Evolutionary conservation across 345 rosid genomes (phyloP), one percentile per base, ranked within the genome.

Genomic region (Sonneratia caseolaris): DNA sequence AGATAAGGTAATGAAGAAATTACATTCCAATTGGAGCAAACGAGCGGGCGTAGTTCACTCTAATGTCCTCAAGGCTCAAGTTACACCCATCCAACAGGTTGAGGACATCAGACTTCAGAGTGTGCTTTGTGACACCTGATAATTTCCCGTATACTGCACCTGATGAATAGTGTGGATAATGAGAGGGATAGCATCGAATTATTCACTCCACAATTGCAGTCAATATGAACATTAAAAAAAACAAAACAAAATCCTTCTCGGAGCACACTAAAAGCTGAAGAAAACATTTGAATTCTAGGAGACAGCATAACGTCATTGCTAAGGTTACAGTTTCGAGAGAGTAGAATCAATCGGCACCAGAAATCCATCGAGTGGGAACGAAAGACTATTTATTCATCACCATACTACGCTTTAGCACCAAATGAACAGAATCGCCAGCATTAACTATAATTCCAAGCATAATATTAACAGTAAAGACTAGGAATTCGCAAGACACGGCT

Each of bases 31-130:
- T 22, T 1, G 97, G 91, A 12, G 38, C 12, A 70, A 76, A 82
- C 76, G 21, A 40, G 37, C 78, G 82, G 71, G 45, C 78, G 76
- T 89, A 89, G 86, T 56, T 68, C 76, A 89, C 74, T 76, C 80
- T 93, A 70, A 93, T 76, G 71, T 90, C 95, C 66, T 84, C 84
- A 0, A 68, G 69, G 49, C 81, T 82, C 82, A 93, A 81, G 24
- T 80, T 78, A 78, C 81, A 79, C 37, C 86, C 93, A 19, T 85
- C 90, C 6, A 93, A 85, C 78, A 89, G 18, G 78, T 75, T 83
- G 72, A 90, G 66, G 70, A 90, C 53, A 77, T 93, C 98, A 22
- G 78, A 83, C 84, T 78, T 90, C 89, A 89, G 43, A 13, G 91
- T 81, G 68, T 73, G 71, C 70, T 59, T 89, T 4, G 84, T 61